These are phyloP conservation scores for Quercus lobata DNA, from an alignment of 331 rosid species.

Conservation along the genomic window DNA sequence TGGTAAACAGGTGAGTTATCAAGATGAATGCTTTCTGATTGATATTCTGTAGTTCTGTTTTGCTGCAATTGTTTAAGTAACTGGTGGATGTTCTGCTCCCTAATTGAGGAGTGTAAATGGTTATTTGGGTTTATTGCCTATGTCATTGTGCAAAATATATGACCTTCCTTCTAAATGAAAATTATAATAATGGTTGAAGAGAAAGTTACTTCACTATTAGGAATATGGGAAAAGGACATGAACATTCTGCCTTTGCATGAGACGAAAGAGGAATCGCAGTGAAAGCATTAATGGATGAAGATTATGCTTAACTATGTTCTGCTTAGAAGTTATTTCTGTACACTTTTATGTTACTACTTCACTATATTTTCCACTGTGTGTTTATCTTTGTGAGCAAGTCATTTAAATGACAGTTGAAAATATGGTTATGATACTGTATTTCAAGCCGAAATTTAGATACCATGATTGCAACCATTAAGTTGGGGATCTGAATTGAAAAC, in stretches of 20 bases:
- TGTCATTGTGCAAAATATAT: background rate
- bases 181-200: background rate
- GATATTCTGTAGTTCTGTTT: background rate
- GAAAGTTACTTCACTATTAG: background rate
- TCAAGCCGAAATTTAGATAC: no score
- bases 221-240: background rate
- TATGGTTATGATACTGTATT: no score
- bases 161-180: background rate
- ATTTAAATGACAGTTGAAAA: no score
- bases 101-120: background rate
- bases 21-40: background rate
- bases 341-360: background rate
- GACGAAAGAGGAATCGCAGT: background rate
- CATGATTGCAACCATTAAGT: no score
- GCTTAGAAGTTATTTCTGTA: background rate
- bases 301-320: background rate
- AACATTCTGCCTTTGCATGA: background rate
- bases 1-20: conserved; percentile 75
- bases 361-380: background rate
- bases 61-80: background rate
- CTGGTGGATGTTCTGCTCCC: background rate
- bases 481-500: no score
- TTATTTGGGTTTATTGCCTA: background rate
- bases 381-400: no score
- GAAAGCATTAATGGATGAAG: background rate